Evolutionary conservation across 345 rosid genomes (phyloP).

Genomic region (Noccaea bulbosa): DNA sequence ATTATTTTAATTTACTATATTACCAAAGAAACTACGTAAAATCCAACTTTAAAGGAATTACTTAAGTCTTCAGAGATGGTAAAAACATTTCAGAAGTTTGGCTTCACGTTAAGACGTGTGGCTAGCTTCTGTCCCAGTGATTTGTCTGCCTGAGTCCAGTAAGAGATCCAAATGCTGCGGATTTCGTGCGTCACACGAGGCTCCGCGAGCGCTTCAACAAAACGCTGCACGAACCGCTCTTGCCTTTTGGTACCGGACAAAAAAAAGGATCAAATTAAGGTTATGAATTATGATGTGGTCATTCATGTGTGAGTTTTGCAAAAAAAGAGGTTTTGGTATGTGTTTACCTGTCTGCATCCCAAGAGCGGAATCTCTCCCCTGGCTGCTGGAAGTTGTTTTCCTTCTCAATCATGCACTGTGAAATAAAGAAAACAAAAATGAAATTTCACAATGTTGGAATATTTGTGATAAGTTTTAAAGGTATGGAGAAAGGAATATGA

Average conservation of each 20-base stretch:
- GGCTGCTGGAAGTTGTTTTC: slow-evolving; percentile 97
- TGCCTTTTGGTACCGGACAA: slow-evolving; percentile 54
- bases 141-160: slow-evolving; percentile 79
- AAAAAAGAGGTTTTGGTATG: slow-evolving; percentile 10
- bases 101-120: slow-evolving; percentile 65
- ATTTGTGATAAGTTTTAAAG: background rate
- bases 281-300: background rate
- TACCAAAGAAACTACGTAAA: slow-evolving; percentile 22
- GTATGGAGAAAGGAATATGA: slow-evolving; percentile 32
- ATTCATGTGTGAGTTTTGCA: background rate
- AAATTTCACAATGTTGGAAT: background rate
- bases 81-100: slow-evolving; percentile 58
- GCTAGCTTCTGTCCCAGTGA: slow-evolving; percentile 89
- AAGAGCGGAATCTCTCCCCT: slow-evolving; percentile 88
- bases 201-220: slow-evolving; percentile 77
- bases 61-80: slow-evolving; percentile 14
- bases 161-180: slow-evolving; percentile 82
- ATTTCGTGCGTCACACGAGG: slow-evolving; percentile 88
- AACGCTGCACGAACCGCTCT: slow-evolving; percentile 75
- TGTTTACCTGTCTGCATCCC: slow-evolving; percentile 77
- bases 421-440: slow-evolving; percentile 24
- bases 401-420: slow-evolving; percentile 72
- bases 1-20: slow-evolving; percentile 11
- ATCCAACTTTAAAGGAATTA: slow-evolving; percentile 14
- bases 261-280: background rate